These are phyloP conservation scores for Annulohypoxylon truncatum DNA, from an alignment of 2,329 filamentous ascomycete genomes.

Conservation along the genomic window DNA sequence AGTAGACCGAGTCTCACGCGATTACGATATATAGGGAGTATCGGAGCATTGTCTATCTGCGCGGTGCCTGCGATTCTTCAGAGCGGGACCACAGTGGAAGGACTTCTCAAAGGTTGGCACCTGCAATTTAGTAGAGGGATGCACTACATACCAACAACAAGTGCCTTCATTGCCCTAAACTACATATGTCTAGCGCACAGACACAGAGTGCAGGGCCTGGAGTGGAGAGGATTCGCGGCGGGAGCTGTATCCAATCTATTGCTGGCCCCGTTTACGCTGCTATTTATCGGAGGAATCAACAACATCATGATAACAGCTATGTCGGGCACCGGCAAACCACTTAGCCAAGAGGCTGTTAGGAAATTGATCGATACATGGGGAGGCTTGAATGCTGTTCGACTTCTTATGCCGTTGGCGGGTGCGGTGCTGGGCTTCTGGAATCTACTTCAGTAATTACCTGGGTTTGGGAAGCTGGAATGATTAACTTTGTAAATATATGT, in stretches of 20 bases:
- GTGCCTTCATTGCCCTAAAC: constrained; percentile 36
- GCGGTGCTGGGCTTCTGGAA: constrained; percentile 44
- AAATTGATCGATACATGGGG: constrained; percentile 40
- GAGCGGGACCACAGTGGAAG: constrained; percentile 35
- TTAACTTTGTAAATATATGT: background rate
- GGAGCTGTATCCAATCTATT: constrained; percentile 41
- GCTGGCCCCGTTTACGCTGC: constrained; percentile 40
- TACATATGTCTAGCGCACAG: constrained; percentile 43
- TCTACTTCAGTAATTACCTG: constrained; percentile 32
- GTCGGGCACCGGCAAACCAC: constrained; percentile 17
- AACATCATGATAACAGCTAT: constrained; percentile 30
- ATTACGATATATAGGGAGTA: constrained; percentile 32
- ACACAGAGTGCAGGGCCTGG: constrained; percentile 25
- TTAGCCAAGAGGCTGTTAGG: constrained; percentile 33
- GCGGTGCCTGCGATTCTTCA: constrained; percentile 42
- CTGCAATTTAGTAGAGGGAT: constrained; percentile 40
- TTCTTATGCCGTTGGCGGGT: constrained; percentile 41
- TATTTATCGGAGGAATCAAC: constrained; percentile 42
- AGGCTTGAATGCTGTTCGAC: constrained; percentile 37
- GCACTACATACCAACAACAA: constrained; percentile 39
- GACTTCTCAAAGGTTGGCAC: constrained; percentile 42
- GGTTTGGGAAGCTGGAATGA: background rate
- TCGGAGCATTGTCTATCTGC: constrained; percentile 41
- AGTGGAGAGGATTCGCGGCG: constrained; percentile 45
- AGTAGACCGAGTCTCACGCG: background rate